Base-by-base conservation (phyloP, 208 protist genomes). In the Kentomonas sorsogonicus region DNA sequence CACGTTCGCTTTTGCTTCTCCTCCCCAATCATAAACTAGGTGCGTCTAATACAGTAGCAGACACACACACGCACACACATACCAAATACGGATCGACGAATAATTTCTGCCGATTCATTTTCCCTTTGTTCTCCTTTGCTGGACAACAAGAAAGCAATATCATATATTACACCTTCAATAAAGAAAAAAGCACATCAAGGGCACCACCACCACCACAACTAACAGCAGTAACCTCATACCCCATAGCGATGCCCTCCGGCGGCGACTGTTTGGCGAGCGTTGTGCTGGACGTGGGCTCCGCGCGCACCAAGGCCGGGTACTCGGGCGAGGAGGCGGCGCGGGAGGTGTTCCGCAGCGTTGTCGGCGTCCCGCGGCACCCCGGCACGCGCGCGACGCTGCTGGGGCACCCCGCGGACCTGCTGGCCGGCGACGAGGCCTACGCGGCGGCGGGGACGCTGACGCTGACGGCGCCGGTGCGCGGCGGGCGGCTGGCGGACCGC, bases 271-370 rank as follows among this genome's bases (percentile, higher is more conserved):
- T 62, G n/a, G 5, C n/a, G 1, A 62, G 64, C 46, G 76, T 73
- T n/a, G 97, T 99, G 46, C 63, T 99, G 44, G 98, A 99, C 73
- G 92, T 98, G 53, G 97, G 97, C 50, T 93, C 93, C 10, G 71
- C 78, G 67, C 80, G 80, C 65, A 97, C 88, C 54, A 96, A 97
- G 58, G 80, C 91, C 54, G 97, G 97, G 61, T 97, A 98, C 53
- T 91, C 84, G 26, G 96, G 95, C 40, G 96, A 99, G 61, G 93
- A 98, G 69, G 88, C 94, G 11, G 94, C 97, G 27, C 89, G 93
- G 48, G 79, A 82, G 23, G 75, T 96, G 20, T 91, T 97, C 51
- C 91, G 81, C 20, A 97, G 69, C 47, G 59, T 77, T 27, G 75
- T 96, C 11, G 91, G 88, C 18, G 60, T 64, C 0, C 79, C 90